Conservation (phyloP, 208 protist genomes). For the Herpetomonas samuelpessoai region DNA sequence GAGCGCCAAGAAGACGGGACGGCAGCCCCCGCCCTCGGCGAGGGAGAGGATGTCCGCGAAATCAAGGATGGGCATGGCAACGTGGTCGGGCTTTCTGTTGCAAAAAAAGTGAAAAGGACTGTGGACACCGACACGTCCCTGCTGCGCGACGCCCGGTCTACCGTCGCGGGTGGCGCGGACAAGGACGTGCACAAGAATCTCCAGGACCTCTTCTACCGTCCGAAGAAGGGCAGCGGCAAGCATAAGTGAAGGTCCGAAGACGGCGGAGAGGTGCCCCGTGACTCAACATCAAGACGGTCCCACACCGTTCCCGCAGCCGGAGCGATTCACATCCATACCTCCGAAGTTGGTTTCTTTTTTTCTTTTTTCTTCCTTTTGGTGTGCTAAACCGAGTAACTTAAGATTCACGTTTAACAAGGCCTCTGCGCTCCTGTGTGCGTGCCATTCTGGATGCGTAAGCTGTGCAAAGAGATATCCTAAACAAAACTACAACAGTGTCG, state of each 20-base stretch:
- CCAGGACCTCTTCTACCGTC: slow-evolving; percentile 73
- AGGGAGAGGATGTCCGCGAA: slow-evolving; percentile 51
- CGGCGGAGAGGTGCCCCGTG: too few species aligned
- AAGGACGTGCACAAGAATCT: slow-evolving; percentile 31
- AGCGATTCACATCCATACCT: too few species aligned
- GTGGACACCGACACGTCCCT: slow-evolving; percentile 75
- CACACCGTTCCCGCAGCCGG: too few species aligned
- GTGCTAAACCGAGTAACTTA: slow-evolving; percentile 18
- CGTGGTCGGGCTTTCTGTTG: slow-evolving; percentile 71
- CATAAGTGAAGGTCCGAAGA: slow-evolving; percentile 5
- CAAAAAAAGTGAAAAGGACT: slow-evolving; percentile 34
- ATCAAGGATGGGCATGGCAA: slow-evolving; percentile 65
- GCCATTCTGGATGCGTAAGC: not conserved
- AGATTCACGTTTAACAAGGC: slow-evolving; percentile 10
- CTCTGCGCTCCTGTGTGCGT: slow-evolving; percentile 3
- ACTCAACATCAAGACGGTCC: too few species aligned
- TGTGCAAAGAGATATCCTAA: slow-evolving; percentile 2
- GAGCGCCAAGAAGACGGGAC: slow-evolving; percentile 5
- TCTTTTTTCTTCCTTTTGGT: too few species aligned
- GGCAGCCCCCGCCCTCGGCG: not conserved
- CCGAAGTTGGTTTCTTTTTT: too few species aligned
- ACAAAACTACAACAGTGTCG: too few species aligned
- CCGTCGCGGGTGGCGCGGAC: slow-evolving; percentile 30
- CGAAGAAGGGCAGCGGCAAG: slow-evolving; percentile 46
- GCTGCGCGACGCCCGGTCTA: slow-evolving; percentile 58